phyloP scores from a whole-genome alignment of 352 stramenopile species.

The Blastocystis sp. region DNA sequence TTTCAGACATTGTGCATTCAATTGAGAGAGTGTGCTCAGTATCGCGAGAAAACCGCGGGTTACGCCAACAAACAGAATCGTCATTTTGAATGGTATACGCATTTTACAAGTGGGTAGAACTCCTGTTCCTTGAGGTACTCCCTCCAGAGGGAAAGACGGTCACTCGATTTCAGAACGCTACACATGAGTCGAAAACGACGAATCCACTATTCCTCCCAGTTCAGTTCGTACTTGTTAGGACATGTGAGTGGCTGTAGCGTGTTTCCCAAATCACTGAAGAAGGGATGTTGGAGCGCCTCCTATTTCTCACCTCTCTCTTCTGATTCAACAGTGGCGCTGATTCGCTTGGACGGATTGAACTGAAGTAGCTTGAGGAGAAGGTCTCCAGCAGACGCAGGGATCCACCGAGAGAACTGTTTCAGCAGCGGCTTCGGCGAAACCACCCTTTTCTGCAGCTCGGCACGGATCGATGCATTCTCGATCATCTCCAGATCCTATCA shows the following conservation, averaged over 20 bases:
- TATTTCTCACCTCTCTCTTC: background rate
- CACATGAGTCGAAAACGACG: background rate
- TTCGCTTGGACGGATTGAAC: slow-evolving; percentile 29
- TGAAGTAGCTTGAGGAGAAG: background rate
- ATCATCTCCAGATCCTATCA: slow-evolving; percentile 35
- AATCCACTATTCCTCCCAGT: slow-evolving; percentile 3
- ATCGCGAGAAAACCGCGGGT: background rate
- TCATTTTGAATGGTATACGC: background rate
- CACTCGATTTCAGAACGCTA: background rate
- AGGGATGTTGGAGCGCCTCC: slow-evolving; percentile 40
- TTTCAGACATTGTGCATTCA: slow-evolving; percentile 33
- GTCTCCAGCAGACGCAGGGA: background rate
- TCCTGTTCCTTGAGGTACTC: slow-evolving; percentile 33
- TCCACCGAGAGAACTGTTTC: background rate
- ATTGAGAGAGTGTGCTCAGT: background rate
- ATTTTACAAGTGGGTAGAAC: background rate
- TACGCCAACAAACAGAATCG: slow-evolving; percentile 16
- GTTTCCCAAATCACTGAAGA: background rate
- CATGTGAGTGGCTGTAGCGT: background rate
- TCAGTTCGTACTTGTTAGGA: background rate
- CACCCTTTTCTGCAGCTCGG: background rate
- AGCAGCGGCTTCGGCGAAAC: background rate
- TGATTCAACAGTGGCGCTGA: background rate
- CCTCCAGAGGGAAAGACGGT: background rate
- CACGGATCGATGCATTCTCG: background rate